Conservation (phyloP, 1,139 yeast genomes). For the Diutina ranongensis region DNA sequence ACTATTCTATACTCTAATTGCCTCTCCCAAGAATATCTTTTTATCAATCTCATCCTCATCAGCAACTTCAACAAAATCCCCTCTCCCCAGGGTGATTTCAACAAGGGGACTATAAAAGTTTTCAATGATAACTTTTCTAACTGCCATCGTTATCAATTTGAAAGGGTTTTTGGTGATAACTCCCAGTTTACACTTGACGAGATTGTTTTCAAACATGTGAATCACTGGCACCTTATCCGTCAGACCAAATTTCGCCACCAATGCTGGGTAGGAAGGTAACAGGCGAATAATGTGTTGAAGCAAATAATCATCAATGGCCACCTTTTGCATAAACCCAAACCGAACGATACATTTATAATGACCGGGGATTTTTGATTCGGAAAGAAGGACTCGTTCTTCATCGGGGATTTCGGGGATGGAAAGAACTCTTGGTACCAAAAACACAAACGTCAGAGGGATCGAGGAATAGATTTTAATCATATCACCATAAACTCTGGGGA, state of each 20-base stretch:
- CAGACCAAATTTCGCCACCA: background rate
- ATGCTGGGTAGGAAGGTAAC: slow-evolving; percentile 11
- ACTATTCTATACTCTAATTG: slow-evolving; percentile 15
- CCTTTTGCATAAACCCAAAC: slow-evolving; percentile 36
- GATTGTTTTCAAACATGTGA: slow-evolving; percentile 28
- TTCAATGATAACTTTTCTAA: slow-evolving; percentile 17
- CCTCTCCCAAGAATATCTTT: slow-evolving; percentile 20
- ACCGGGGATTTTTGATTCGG: slow-evolving; percentile 28
- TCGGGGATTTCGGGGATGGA: slow-evolving; percentile 28
- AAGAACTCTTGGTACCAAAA: slow-evolving; percentile 28
- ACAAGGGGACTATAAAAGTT: slow-evolving; percentile 19
- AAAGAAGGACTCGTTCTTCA: slow-evolving; percentile 27
- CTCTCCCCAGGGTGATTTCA: slow-evolving; percentile 18
- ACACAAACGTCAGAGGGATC: slow-evolving; percentile 30
- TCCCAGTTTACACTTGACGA: background rate
- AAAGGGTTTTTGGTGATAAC: slow-evolving; percentile 13
- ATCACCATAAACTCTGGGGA: slow-evolving; percentile 29
- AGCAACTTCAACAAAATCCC: slow-evolving; percentile 15
- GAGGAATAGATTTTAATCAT: slow-evolving; percentile 26
- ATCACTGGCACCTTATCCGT: slow-evolving; percentile 15
- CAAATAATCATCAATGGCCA: slow-evolving; percentile 18
- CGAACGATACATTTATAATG: slow-evolving; percentile 34
- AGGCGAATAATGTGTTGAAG: slow-evolving; percentile 17
- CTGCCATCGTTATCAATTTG: slow-evolving; percentile 9
- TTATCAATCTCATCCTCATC: slow-evolving; percentile 17